A percentile compares a stretch with the other conserved stretches of the same genome.
phyloP scores from a whole-genome alignment of 2,329 filamentous ascomycete species.

The Talaromyces marneffei region DNA sequence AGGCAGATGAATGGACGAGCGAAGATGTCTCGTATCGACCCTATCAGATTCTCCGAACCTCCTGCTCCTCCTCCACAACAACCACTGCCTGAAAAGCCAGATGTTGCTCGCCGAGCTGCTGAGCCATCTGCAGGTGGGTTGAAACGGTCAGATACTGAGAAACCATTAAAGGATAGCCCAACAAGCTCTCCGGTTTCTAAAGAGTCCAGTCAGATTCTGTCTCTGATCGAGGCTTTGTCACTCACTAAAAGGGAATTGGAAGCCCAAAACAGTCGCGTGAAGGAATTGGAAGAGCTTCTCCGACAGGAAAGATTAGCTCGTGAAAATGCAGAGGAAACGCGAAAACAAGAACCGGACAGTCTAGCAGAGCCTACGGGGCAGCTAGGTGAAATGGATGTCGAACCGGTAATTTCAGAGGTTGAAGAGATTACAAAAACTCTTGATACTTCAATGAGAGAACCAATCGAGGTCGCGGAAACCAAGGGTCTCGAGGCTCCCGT shows the following conservation, averaged over 20 bases:
- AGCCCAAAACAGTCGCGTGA: constrained; percentile 70
- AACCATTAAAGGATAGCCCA: constrained; percentile 50
- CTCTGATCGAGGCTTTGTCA: constrained; percentile 77
- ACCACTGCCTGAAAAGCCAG: constrained; percentile 87
- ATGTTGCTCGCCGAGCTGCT: constrained; percentile 48
- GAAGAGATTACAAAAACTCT: constrained; percentile 13
- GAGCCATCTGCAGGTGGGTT: constrained; percentile 50
- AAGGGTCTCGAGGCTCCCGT: constrained; percentile 27
- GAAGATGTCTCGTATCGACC: constrained; percentile 58
- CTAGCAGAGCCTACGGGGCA: constrained; percentile 40
- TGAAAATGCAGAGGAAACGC: constrained; percentile 77
- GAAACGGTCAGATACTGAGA: constrained; percentile 70
- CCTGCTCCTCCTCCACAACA: constrained; percentile 91
- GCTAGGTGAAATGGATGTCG: constrained; percentile 21
- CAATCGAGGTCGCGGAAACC: neutral
- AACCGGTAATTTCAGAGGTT: constrained; percentile 16
- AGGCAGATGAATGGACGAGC: constrained; percentile 43
- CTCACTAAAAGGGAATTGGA: constrained; percentile 82
- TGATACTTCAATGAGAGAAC: constrained; percentile 12
- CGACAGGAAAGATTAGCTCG: constrained; percentile 74
- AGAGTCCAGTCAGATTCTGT: constrained; percentile 69
- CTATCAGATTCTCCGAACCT: constrained; percentile 84
- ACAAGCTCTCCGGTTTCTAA: constrained; percentile 42
- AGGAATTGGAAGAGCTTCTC: constrained; percentile 72
- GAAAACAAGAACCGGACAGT: constrained; percentile 42